Base-by-base conservation (phyloP, 805 yeast species). In the Wickerhamomyces canadensis region DNA sequence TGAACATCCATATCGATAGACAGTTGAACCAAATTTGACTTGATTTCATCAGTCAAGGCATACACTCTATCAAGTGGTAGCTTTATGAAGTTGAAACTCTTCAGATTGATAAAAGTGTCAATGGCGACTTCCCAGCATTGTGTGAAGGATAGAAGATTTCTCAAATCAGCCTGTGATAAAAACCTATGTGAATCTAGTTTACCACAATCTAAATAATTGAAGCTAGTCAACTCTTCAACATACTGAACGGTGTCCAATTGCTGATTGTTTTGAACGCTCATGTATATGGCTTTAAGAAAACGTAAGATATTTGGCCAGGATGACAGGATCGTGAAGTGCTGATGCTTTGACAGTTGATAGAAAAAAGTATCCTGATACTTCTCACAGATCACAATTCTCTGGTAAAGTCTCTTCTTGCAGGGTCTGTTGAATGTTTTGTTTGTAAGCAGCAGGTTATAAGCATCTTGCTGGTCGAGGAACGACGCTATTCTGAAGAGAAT, bases 111-210 rank as follows among this genome's bases (percentile, higher is more conserved):
- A 11, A 45, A 37, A 6, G 35, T 18, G 16, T 45, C 47, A 2
- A 49, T n/a, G 2, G 43, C 51, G 2, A 35, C 27, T n/a, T 44
- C 50, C 49, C 50, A 49, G 18, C 42, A 43, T 32, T 51, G 54
- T 26, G 55, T 40, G 12, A 52, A 27, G 5, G 29, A 21, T 23
- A 52, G 29, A 3, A 49, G 38, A 19, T 44, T 35, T 9, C 36
- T 35, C 13, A 49, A 27, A 27, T 48, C 53, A 1, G 24, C 23
- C 5, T 35, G 13, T 7, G 45, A 38, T 6, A 44, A n/a, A 24
- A 37, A 34, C 26, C 44, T 40, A 27, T 34, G 47, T 3, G 29
- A 29, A 35, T 52, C 57, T 6, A 48, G 18, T 15, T 44, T 40
- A 0, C 53, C 54, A 15, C 49, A 40, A 26, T 53, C 57, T 27